These are phyloP conservation scores for Phytophthora fragariaefolia DNA, from an alignment of 352 stramenopile species.

Conservation along the genomic window DNA sequence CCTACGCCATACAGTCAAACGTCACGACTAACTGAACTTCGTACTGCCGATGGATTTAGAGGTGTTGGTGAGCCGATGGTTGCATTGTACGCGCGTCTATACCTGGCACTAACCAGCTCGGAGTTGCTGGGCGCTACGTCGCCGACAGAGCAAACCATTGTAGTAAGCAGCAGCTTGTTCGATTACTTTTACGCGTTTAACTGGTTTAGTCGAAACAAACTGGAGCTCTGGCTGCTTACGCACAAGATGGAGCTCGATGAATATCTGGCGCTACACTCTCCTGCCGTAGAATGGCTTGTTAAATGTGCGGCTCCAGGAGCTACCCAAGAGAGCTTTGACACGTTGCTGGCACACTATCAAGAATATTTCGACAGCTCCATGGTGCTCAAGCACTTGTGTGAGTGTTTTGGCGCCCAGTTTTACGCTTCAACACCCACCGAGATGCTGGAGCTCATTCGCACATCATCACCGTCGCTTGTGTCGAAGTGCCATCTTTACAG, in stretches of 20 bases:
- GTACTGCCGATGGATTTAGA: constrained; percentile 35
- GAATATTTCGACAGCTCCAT: constrained; percentile 89
- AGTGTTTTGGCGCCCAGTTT: constrained; percentile 69
- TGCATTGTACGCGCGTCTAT: constrained; percentile 85
- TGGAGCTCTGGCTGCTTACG: constrained; percentile 55
- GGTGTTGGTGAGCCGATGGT: constrained; percentile 90
- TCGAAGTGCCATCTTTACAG: constrained; percentile 80
- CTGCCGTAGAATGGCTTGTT: constrained; percentile 89
- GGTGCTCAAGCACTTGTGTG: constrained; percentile 88
- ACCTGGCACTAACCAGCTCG: constrained; percentile 75
- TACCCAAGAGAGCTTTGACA: constrained; percentile 59
- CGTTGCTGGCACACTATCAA: constrained; percentile 80
- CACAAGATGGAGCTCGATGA: constrained; percentile 66
- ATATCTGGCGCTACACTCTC: constrained; percentile 83
- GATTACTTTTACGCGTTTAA: constrained; percentile 92
- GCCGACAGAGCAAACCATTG: constrained; percentile 40
- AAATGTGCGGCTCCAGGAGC: constrained; percentile 64
- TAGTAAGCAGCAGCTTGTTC: constrained; percentile 80
- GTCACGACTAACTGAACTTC: constrained; percentile 24
- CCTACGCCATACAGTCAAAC: constrained; percentile 8
- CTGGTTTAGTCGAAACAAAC: constrained; percentile 63
- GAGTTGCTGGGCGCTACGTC: constrained; percentile 58
- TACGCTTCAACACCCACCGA: constrained; percentile 60
- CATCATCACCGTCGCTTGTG: constrained; percentile 56
- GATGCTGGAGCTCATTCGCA: constrained; percentile 79